Conservation (phyloP, 2,329 filamentous ascomycete genomes). For the Dactylellina leptospora region DNA sequence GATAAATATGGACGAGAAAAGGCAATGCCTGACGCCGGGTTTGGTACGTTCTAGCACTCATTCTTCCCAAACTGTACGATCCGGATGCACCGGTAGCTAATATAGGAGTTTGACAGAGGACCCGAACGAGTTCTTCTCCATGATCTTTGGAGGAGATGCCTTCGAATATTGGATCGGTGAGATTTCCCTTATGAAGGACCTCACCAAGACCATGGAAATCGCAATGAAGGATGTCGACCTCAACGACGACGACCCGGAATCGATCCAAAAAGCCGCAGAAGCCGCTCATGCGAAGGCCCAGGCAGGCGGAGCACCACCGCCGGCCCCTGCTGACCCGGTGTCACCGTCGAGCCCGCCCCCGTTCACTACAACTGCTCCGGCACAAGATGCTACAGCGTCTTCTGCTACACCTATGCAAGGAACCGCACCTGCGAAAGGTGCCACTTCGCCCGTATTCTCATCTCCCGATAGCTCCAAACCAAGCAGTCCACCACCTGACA, state of each 20-base stretch:
- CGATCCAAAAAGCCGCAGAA: constrained; percentile 63
- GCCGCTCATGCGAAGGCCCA: constrained; percentile 56
- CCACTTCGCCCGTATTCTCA: constrained; percentile 57
- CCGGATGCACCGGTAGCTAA: background rate
- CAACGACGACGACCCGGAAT: constrained; percentile 68
- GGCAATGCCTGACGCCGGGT: constrained; percentile 87
- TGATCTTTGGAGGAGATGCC: constrained; percentile 96
- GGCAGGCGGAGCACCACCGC: constrained; percentile 26
- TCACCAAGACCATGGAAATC: constrained; percentile 98
- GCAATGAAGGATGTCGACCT: constrained; percentile 83
- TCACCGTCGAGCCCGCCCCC: constrained; percentile 56
- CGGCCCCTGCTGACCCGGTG: background rate
- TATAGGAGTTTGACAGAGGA: constrained; percentile 69
- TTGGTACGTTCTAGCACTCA: constrained; percentile 65
- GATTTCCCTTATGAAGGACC: constrained; percentile 97
- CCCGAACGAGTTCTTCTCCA: constrained; percentile 95
- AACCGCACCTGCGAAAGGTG: no score
- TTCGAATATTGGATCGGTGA: constrained; percentile 97
- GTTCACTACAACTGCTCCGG: constrained; percentile 58
- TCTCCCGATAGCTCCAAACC: constrained; percentile 30
- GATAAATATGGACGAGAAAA: constrained; percentile 97
- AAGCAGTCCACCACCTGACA: constrained; percentile 34
- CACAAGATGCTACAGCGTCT: constrained; percentile 53
- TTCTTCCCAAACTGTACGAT: background rate
- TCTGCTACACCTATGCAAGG: constrained; percentile 55